These are phyloP conservation scores for Candida broadrunensis DNA, from an alignment of 805 yeast species.

Conservation along the genomic window DNA sequence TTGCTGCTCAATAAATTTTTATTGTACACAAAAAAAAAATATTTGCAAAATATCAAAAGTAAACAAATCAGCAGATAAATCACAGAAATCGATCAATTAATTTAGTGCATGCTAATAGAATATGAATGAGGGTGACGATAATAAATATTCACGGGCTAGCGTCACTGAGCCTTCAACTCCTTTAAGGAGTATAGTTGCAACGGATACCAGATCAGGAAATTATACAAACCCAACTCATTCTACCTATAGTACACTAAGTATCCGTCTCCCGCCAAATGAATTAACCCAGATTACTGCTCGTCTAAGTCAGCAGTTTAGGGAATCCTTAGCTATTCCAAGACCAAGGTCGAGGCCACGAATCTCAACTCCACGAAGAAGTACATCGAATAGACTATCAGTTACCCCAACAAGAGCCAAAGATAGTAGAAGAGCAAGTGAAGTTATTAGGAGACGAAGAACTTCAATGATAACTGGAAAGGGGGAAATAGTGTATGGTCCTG, in stretches of 20 bases:
- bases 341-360: not conserved
- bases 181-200: slow-evolving; percentile 1
- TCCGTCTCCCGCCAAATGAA: slow-evolving; percentile 10
- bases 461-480: slow-evolving; percentile 23
- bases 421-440: not conserved
- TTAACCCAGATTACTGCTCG: slow-evolving; percentile 6
- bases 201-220: not conserved
- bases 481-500: slow-evolving; percentile 21
- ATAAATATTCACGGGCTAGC: not conserved
- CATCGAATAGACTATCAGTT: not conserved
- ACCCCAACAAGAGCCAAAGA: slow-evolving; percentile 9
- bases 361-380: not conserved
- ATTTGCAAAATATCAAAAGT: not conserved
- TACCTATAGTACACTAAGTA: not conserved
- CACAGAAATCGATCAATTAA: not conserved
- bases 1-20: too few relatives aligned
- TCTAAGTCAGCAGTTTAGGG: slow-evolving; percentile 4
- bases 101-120: not conserved
- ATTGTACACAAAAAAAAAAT: not conserved
- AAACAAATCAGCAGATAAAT: not conserved
- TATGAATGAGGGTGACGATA: not conserved
- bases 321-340: not conserved
- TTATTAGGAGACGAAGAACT: slow-evolving; percentile 19
- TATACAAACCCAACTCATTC: not conserved
- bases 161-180: slow-evolving; percentile 21